A percentile compares a stretch with the other conserved stretches of the same genome.
These are phyloP conservation scores for Lenwebbia sp. DNA, from an alignment of 345 rosid species.

Conservation along the genomic window DNA sequence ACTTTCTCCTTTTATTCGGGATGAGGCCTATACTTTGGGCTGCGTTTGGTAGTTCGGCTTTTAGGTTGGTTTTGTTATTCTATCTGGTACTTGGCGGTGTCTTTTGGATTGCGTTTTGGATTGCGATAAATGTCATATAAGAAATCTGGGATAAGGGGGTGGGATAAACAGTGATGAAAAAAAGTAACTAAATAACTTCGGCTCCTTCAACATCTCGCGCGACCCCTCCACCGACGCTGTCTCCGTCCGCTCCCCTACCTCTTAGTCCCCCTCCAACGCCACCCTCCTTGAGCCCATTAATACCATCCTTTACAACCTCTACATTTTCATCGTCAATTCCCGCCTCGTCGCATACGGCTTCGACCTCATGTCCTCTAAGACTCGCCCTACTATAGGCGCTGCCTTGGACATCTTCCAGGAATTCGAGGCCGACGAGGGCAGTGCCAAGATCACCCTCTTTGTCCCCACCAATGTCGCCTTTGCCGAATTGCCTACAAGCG, in stretches of 20 bases:
- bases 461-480: slow-evolving; percentile 73
- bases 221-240: slow-evolving; percentile 30
- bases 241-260: slow-evolving; percentile 32
- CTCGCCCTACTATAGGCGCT: slow-evolving; percentile 14
- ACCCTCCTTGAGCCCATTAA: slow-evolving; percentile 28
- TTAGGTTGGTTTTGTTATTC: no score
- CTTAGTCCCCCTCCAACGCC: slow-evolving; percentile 37
- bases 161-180: no score
- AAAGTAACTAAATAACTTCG: slow-evolving; percentile 18
- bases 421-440: slow-evolving; percentile 66
- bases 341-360: no score
- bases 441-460: slow-evolving; percentile 82
- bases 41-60: no score
- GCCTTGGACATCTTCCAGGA: slow-evolving; percentile 68
- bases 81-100: no score
- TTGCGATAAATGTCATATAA: no score
- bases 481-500: slow-evolving; percentile 52
- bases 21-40: no score
- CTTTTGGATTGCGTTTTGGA: no score
- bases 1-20: no score
- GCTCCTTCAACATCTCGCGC: slow-evolving; percentile 66
- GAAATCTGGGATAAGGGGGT: no score
- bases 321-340: no score
- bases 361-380: no score
- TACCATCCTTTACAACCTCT: slow-evolving; percentile 40